Evolutionary conservation across 2,329 filamentous ascomycete species (phyloP), one percentile per base, ranked within the genome.

Genomic region (Cladophialophora immunda): DNA sequence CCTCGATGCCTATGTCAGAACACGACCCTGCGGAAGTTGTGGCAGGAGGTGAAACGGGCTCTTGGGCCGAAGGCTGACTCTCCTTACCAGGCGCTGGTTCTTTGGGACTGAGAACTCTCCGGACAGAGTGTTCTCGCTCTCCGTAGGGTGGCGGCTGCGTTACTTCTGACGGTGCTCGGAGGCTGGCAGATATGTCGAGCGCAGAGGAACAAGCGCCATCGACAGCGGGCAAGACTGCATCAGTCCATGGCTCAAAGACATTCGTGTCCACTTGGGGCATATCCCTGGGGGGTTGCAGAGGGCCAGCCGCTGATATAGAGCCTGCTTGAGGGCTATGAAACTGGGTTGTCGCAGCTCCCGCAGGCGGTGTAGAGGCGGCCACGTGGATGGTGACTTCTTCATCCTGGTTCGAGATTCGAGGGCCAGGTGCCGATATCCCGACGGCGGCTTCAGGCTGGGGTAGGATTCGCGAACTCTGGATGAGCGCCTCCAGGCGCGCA

Each of bases 1-100:
- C 47, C 47, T 53, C 47, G 17, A 53, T 53, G 47, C 47, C 47
- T 25, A 25, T 22, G 11, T 58, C 55, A 38, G 30, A 30, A 38
- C 19, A 58, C n/a, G 55, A 53, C 19, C 47, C 47, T 53, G 4
- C 47, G 47, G 47, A 25, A 15, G 47, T 53, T 9, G 19, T 53
- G 47, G 19, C 47, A 53, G 47, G 19, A 27, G 47, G 47, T 5
- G 47, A 53, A 1, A 22, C 22, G 17, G 47, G 47, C 47, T 53
- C 27, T 53, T 53, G 47, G 6, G 17, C 19, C 19, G 47, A 25
- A 29, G 19, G 17, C 7, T n/a, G 47, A 53, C n/a, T 22, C 47
- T 53, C 47, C 47, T 53, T 19, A 27, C 13, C n/a, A 53, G 27
- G 47, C 22, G 47, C 22, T 13, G 19, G 7, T 25, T 53, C 47